Evolutionary conservation across 306 rosid genomes (phyloP).

Genomic region (Lotus japonicus): DNA sequence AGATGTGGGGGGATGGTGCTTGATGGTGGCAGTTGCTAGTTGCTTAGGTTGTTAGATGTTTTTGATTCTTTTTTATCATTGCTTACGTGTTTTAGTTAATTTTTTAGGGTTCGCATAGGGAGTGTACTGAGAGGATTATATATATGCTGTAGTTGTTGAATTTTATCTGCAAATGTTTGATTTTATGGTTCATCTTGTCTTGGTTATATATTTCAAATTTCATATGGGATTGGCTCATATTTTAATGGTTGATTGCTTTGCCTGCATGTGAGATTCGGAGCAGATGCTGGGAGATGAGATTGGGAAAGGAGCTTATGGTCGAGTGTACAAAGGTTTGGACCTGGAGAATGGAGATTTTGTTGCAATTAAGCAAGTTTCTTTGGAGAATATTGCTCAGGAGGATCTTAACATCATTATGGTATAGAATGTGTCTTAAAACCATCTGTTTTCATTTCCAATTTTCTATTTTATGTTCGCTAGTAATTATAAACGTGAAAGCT

Average conservation of each 20-base stretch:
- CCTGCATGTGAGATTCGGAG: conserved; percentile 28
- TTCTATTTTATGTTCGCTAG: not conserved
- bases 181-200: not conserved
- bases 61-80: not conserved
- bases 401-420: conserved; percentile 99
- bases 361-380: conserved; percentile 98
- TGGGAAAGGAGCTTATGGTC: conserved; percentile 98
- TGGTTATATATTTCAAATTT: not conserved
- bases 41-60: not conserved
- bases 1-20: not conserved
- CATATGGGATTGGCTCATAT: conserved; percentile 5
- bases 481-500: not conserved
- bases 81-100: not conserved
- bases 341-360: conserved; percentile 98
- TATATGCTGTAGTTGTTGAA: not conserved
- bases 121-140: not conserved
- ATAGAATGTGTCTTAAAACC: conserved; percentile 17
- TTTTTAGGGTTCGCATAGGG: not conserved
- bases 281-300: conserved; percentile 99
- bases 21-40: not conserved
- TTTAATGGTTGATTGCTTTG: conserved; percentile 6
- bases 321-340: conserved; percentile 97
- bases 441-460: not conserved
- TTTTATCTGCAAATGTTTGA: not conserved
- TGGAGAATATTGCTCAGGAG: conserved; percentile 99